Base-by-base conservation (phyloP, 164 flowering plant species). In the Nelumbo lutea region DNA sequence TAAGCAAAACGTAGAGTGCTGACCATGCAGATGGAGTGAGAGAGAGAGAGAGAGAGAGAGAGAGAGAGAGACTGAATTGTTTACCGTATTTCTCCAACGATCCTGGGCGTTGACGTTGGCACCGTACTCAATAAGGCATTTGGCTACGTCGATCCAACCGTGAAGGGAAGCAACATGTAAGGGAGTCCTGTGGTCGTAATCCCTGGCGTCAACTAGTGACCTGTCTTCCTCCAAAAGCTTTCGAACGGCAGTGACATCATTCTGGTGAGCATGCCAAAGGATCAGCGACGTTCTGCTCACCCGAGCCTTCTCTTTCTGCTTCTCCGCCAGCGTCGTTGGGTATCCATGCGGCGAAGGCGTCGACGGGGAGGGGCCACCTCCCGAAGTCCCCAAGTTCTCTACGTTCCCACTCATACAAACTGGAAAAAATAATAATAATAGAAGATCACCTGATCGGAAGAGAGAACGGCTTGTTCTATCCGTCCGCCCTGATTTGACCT, bases 91-190 rank as follows among this genome's bases (percentile, higher is more conserved):
- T 72, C 84, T 93, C 99, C 99, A 96, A 47, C 99, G 98, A 85
- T 96, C 99, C 69, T 86, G 98, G 39, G 96, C 93, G 81, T 96
- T 96, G 83, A 96, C 96, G 66, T 90, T 97, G 8, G 99, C 99
- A 8, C 92, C 90, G 60, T 48, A 81, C 46, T 93, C 91, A 27
- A 96, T 73, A 70, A 96, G 80, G 73, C 88, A 87, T 71, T 88
- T 87, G 71, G 97, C 99, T 50, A 96, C 91, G 43, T 90, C 95
- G 77, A 83, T 77, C 98, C 97, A 92, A 48, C 98, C 99, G 47
- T 90, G 98, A 66, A 96, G 87, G 3, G 98, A 87, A 1, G 99
- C 99, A 8, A 96, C 99, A 68, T 96, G 99, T 38, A 96, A 88
- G 7, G 99, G 93, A 53, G 98, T 96, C 45, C 99, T 80, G 58